A percentile compares a stretch with the other conserved stretches of the same genome.
These are phyloP conservation scores for Taiwanofungus camphoratus DNA, from an alignment of 1,284 basidiomycete species.

Conservation along the genomic window DNA sequence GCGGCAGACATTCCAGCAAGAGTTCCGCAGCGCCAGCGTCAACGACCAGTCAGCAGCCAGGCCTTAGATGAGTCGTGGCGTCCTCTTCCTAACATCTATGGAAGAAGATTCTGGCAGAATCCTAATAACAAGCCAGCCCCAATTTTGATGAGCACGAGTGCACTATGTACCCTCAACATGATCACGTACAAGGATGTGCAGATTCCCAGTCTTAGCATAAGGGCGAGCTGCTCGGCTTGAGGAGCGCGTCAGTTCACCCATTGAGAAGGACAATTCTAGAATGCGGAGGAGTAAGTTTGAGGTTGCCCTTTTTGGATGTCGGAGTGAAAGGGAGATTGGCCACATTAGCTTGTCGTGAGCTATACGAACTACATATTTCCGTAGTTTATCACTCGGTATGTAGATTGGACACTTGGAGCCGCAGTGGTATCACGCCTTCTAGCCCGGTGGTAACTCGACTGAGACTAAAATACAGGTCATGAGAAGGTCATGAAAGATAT, in stretches of 20 bases:
- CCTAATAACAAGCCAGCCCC: not conserved
- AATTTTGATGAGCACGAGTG: not conserved
- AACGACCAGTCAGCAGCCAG: not conserved
- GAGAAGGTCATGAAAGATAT: too few relatives aligned
- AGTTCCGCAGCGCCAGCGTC: not conserved
- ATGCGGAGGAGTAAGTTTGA: constrained; percentile 1
- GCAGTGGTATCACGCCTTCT: not conserved
- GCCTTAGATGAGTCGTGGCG: not conserved
- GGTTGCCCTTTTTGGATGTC: not conserved
- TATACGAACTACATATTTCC: too few relatives aligned
- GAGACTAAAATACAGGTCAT: not conserved
- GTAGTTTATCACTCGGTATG: too few relatives aligned
- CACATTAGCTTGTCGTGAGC: too few relatives aligned
- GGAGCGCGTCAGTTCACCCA: too few relatives aligned
- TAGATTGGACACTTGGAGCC: not conserved
- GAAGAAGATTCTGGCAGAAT: constrained; percentile 1
- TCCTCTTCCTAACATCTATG: not conserved
- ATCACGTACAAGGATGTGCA: too few relatives aligned
- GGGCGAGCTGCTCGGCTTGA: too few relatives aligned
- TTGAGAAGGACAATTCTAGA: not conserved
- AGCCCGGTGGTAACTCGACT: not conserved
- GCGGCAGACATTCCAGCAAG: not conserved
- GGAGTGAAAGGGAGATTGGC: too few relatives aligned
- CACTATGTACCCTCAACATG: not conserved
- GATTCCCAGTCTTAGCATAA: too few relatives aligned